Evolutionary conservation across 371 early-diverging fungal species (phyloP), one percentile per base, ranked within the genome.

Genomic region (Rhizopus arrhizus): DNA sequence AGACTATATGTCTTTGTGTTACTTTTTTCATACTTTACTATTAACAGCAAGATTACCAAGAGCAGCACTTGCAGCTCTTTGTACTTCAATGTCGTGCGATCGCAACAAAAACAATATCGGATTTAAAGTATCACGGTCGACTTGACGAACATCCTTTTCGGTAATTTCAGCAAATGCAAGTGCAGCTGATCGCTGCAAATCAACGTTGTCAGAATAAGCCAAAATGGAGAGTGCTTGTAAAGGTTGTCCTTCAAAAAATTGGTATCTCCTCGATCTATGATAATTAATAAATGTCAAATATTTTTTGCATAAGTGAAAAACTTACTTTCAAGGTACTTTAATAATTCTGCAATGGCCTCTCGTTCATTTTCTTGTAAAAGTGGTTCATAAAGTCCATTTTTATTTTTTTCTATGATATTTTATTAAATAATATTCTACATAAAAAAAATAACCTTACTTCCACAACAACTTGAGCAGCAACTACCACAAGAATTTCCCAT

Each of bases 121-220:
- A 64, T 93, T 90, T 58, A 95, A 64, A 0, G 91, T 88, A 58
- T 89, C 90, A 43, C 90, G 80, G 49, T 86, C 85, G 12, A 92
- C 92, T 36, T 89, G 87, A 54, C 91, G 84, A 22, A 89, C 89
- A 70, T 95, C 95, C 88, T 87, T 89, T 69, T 95, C 96, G 7
- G 95, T 92, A 42, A 95, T 89, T 77, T 95, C 95, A 43, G 93
- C 94, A 80, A 95, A 95, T 1, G 94, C 93, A 51, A 94, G 76
- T 22, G 96, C 94, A 1, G 95, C 95, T 13, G 93, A 93, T 46
- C 94, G 78, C 70, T 93, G 93, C 48, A 94, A 70, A 62, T 92
- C 94, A 16, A 94, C 85, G 68, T 92, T 91, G 58, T 91, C 90
- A 15, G 93, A 92, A 76, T 86, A 92, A 7, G 92, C 90, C 29